Base-by-base conservation (phyloP, 768 basidiomycete genomes). In the Lentinula detonsa region DNA sequence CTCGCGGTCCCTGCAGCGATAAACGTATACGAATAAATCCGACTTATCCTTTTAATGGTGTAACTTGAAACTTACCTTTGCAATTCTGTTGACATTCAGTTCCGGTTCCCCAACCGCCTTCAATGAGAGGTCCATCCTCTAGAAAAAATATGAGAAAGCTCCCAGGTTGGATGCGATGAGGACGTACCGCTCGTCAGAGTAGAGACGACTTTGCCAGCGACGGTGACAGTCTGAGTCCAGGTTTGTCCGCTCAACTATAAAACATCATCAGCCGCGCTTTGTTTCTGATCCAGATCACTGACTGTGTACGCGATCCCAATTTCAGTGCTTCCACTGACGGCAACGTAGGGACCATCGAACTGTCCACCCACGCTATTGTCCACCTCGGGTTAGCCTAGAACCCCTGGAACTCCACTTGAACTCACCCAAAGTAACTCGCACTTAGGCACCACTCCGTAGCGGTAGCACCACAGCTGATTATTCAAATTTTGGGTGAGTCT, bases 21-120 rank as follows among this genome's bases (percentile, higher is more conserved):
- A 23, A 28, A n/a, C n/a, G 28, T 34, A n/a, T n/a, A n/a, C n/a
- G 16, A 16, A 4, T 6, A 28, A 15, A 16, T 18, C 5, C 35
- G 28, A 11, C 21, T 33, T 9, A 23, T 43, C 42, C 39, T 31
- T 6, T 13, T 37, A 28, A 28, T 28, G 28, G 28, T 28, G 31
- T 37, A 42, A 53, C 15, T 9, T 52, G 4, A 0, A 18, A 11
- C 53, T 54, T 31, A 35, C 63, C 63, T 21, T 40, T 55, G 34
- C 63, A 61, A 34, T 64, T 42, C 16, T 40, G 46, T 39, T 63
- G 58, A 59, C 62, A 63, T 60, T 63, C 62, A 7, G 62, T 63
- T n/a, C 62, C 62, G 28, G 62, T 63, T 35, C 62, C 62, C 58
- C 58, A 63, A 7, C 62, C 62, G 0, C 62, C 62, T 8, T 63